These are phyloP conservation scores for Carpinus viminea DNA, from an alignment of 306 rosid genomes.

Conservation along the genomic window DNA sequence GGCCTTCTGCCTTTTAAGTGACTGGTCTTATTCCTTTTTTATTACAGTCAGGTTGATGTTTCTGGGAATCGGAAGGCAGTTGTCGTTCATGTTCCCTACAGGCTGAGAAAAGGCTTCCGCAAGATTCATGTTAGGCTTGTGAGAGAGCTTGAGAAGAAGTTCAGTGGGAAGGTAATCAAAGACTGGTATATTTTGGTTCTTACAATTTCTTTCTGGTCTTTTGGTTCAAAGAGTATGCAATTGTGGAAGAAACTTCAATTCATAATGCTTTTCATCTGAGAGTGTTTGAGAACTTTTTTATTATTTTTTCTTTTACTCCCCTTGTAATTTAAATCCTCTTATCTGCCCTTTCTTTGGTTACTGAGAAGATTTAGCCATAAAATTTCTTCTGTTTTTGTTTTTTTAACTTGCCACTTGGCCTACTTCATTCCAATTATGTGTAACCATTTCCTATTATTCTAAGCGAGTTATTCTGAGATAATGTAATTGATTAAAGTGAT, in stretches of 20 bases:
- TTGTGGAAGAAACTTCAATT: background rate
- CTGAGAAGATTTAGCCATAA: background rate
- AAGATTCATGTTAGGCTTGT: conserved; percentile 81
- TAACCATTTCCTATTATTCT: background rate
- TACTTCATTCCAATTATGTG: background rate
- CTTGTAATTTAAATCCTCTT: background rate
- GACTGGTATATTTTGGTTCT: background rate
- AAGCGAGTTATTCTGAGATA: background rate
- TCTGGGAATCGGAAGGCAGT: conserved; percentile 81
- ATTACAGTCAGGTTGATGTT: conserved; percentile 70
- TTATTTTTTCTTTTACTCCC: background rate
- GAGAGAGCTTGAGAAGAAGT: conserved; percentile 91
- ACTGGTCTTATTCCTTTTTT: background rate
- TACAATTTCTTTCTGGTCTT: background rate
- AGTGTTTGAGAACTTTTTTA: background rate
- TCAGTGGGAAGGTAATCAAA: conserved; percentile 75
- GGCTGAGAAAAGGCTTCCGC: conserved; percentile 77
- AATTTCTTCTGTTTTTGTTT: background rate
- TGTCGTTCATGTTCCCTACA: conserved; percentile 68
- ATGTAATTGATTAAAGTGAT: background rate
- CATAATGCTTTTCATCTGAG: background rate
- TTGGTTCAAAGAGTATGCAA: background rate
- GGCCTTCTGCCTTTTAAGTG: background rate
- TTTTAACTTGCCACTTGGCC: background rate
- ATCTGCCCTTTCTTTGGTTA: background rate